These are phyloP conservation scores for Ceratonia siliqua DNA, from an alignment of 306 rosid species.

Conservation along the genomic window DNA sequence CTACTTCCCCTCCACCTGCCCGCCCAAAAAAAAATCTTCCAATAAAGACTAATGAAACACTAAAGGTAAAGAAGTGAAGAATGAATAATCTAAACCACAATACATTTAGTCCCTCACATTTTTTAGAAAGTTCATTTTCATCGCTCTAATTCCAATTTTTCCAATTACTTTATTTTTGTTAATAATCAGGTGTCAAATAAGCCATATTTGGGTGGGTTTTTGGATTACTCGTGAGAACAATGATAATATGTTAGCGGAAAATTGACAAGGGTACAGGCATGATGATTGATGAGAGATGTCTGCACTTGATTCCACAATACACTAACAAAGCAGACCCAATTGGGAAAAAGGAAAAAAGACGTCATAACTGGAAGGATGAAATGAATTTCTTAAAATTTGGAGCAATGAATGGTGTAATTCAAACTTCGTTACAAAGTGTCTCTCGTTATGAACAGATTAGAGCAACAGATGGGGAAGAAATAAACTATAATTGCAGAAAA, in stretches of 20 bases:
- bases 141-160: neutral
- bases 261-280: neutral
- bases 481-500: neutral
- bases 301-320: neutral
- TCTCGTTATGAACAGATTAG: neutral
- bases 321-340: neutral
- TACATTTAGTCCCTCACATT: neutral
- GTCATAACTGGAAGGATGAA: neutral
- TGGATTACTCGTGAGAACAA: neutral
- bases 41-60: too few relatives aligned
- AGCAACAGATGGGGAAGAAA: neutral
- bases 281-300: neutral
- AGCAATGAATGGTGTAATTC: neutral
- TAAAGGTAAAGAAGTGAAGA: too few relatives aligned
- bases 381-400: neutral
- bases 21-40: too few relatives aligned
- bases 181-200: neutral
- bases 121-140: neutral
- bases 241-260: neutral
- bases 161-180: neutral
- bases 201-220: neutral
- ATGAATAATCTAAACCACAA: neutral
- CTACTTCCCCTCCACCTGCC: too few relatives aligned
- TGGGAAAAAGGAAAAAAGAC: neutral
- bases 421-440: neutral